Conservation (phyloP, 2,329 filamentous ascomycete species). For the Elsinoe fawcettii region DNA sequence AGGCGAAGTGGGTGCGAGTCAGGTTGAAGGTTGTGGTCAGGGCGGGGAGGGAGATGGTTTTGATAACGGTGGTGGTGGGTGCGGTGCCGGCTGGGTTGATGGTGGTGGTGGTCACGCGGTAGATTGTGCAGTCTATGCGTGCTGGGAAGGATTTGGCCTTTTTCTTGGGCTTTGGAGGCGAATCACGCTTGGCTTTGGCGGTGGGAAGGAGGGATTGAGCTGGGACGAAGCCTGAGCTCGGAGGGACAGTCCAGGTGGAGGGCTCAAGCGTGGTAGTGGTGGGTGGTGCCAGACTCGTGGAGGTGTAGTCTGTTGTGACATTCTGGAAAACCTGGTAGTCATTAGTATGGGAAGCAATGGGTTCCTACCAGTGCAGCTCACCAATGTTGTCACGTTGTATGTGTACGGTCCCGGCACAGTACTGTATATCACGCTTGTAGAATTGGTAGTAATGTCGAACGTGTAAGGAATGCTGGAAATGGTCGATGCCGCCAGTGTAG, state of each 20-base stretch:
- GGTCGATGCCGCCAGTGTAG: neutral
- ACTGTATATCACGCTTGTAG: neutral
- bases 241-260: neutral
- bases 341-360: neutral
- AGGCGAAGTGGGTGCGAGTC: neutral
- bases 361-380: neutral
- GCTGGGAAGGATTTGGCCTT: neutral
- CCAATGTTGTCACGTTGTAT: neutral
- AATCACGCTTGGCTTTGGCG: neutral
- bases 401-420: neutral
- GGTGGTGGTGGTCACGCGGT: neutral
- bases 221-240: neutral
- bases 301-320: neutral
- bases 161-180: neutral
- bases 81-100: neutral
- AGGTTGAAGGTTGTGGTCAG: neutral
- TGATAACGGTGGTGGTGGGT: neutral
- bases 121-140: neutral
- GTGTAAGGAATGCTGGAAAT: neutral
- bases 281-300: neutral
- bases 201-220: neutral
- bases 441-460: neutral
- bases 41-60: neutral
- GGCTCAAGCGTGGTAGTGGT: neutral
- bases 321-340: neutral